Evolutionary conservation across 164 flowering plant genomes (phyloP).

Genomic region (Magnolia sinica): DNA sequence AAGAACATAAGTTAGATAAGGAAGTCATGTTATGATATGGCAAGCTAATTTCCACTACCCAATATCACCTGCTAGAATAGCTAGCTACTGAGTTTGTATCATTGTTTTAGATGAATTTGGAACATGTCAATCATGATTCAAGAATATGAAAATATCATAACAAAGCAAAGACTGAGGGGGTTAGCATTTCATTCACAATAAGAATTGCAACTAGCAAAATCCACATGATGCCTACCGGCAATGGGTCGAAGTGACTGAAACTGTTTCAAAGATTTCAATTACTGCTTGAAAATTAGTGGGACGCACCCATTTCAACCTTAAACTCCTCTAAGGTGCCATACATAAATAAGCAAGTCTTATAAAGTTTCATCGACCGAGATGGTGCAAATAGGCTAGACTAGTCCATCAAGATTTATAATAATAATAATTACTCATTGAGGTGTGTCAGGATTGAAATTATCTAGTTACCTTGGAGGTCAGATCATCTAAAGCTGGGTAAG

Average conservation of each 20-base stretch:
- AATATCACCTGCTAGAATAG: background rate
- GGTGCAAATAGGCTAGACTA: background rate
- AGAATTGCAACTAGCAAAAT: background rate
- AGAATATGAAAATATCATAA: too few relatives aligned
- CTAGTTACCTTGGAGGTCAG: constrained; percentile 73
- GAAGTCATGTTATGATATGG: too few relatives aligned
- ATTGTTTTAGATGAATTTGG: too few relatives aligned
- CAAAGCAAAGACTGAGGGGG: too few relatives aligned
- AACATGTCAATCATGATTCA: too few relatives aligned
- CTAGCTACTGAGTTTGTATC: too few relatives aligned
- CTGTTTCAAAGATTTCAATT: background rate
- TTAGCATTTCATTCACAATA: background rate
- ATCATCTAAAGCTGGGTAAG: constrained; percentile 95
- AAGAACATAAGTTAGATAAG: too few relatives aligned
- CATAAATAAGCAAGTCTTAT: background rate
- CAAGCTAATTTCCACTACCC: background rate
- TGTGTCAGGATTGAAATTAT: background rate
- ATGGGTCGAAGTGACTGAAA: background rate
- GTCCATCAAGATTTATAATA: background rate
- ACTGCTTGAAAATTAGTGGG: background rate
- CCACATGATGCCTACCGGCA: background rate
- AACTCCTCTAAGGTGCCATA: background rate
- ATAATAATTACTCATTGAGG: background rate
- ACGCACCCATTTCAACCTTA: background rate
- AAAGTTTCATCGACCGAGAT: too few relatives aligned